These are phyloP conservation scores for Anethum foeniculum DNA, from an alignment of 140 eudicot genomes.

Conservation along the genomic window DNA sequence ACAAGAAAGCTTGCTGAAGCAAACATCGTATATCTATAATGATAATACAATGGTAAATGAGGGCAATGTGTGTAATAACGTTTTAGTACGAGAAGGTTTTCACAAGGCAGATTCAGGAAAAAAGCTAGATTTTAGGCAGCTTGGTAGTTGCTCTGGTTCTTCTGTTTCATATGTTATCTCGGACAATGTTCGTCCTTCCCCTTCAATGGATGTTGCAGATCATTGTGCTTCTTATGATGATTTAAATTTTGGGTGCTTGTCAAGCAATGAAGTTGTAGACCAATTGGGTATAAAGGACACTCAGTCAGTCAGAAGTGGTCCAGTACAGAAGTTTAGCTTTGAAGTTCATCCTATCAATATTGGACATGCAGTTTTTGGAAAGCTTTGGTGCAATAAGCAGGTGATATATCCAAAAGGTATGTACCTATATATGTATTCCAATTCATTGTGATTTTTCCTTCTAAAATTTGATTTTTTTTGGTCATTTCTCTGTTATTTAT, in stretches of 20 bases:
- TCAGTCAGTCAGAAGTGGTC: constrained; percentile 3
- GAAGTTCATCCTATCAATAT: constrained; percentile 32
- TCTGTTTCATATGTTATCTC: constrained; percentile 13
- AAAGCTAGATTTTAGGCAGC: background rate
- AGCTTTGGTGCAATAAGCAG: constrained; percentile 55
- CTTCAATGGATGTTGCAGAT: constrained; percentile 17
- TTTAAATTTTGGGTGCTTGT: constrained; percentile 20
- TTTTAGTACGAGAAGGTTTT: constrained; percentile 1
- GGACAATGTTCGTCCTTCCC: constrained; percentile 10
- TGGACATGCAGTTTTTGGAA: constrained; percentile 51
- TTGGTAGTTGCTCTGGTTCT: constrained; percentile 13
- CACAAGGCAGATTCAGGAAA: background rate
- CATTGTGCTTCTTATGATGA: constrained; percentile 1
- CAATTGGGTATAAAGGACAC: background rate
- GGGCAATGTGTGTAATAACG: background rate
- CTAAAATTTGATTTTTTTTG: background rate
- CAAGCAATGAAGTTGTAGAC: constrained; percentile 8
- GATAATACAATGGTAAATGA: background rate
- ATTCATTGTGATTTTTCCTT: background rate
- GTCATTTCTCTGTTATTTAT: constrained; percentile 16
- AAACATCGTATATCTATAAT: constrained; percentile 1
- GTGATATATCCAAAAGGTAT: constrained; percentile 71
- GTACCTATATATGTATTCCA: background rate
- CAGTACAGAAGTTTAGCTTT: constrained; percentile 1
- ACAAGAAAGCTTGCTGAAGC: constrained; percentile 2